These are phyloP conservation scores for Ustilago esculenta DNA, from an alignment of 1,284 basidiomycete genomes.

Conservation along the genomic window DNA sequence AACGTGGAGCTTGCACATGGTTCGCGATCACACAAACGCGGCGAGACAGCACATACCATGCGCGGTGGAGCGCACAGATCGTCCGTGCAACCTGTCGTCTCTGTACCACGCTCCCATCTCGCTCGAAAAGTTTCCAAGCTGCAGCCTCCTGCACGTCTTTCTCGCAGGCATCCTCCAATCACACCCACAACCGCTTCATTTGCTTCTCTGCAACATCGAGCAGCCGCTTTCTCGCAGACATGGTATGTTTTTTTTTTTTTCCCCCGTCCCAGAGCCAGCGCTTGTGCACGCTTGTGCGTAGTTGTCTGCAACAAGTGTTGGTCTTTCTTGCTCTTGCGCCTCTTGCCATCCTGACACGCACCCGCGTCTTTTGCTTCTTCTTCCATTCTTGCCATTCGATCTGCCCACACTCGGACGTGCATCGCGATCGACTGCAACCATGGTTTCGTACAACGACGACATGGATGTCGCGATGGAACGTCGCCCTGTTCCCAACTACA, in stretches of 20 bases:
- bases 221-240: background rate
- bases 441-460: conserved; percentile 10
- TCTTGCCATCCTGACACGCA: conserved; percentile 4
- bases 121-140: conserved; percentile 12
- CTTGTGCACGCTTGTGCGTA: no score
- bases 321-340: background rate
- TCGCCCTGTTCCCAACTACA: conserved; percentile 29
- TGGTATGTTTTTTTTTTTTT: conserved; percentile 8
- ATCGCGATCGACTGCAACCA: conserved; percentile 5
- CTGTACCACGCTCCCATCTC: no score
- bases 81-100: conserved; percentile 21
- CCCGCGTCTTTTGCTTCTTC: background rate
- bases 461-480: conserved; percentile 17
- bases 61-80: no score
- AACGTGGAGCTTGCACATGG: background rate
- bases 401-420: background rate
- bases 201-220: no score
- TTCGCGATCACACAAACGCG: background rate
- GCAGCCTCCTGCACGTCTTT: conserved; percentile 19
- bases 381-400: no score
- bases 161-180: no score
- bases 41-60: background rate
- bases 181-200: no score
- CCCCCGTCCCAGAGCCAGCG: background rate
- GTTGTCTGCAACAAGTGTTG: conserved; percentile 11